Conservation (phyloP, 257 asterid genomes). For the Striga asiatica region DNA sequence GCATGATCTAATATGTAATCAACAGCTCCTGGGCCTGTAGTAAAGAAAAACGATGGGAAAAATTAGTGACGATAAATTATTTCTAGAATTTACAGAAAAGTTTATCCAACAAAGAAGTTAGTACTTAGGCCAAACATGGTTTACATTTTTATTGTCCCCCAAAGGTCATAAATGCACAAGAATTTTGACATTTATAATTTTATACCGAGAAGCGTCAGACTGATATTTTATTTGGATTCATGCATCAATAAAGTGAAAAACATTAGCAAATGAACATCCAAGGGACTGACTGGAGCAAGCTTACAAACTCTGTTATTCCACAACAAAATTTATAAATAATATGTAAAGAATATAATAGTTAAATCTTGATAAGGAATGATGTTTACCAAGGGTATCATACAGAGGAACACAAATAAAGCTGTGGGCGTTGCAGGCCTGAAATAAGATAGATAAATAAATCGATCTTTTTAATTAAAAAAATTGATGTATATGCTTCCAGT, state of each 20-base stretch:
- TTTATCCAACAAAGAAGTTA: background rate
- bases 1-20: slow-evolving; percentile 77
- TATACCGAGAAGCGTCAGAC: background rate
- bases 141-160: background rate
- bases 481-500: background rate
- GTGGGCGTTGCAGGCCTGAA: slow-evolving; percentile 81
- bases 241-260: background rate
- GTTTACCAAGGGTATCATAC: slow-evolving; percentile 84
- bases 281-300: background rate
- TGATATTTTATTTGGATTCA: background rate
- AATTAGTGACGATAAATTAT: too few species aligned
- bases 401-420: slow-evolving; percentile 86
- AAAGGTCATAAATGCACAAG: background rate
- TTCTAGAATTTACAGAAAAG: background rate
- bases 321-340: background rate
- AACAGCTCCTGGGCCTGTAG: slow-evolving; percentile 82
- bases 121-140: background rate
- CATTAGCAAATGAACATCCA: background rate
- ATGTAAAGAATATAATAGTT: background rate
- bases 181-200: background rate
- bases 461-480: background rate
- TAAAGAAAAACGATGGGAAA: slow-evolving; percentile 4
- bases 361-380: slow-evolving; percentile 8
- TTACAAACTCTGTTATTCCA: background rate
- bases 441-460: background rate